Percentiles rank a stretch among this genome's conserved stretches.
Evolutionary conservation across 306 rosid genomes (phyloP).

Genomic region (Cyclanthera cordifolia): DNA sequence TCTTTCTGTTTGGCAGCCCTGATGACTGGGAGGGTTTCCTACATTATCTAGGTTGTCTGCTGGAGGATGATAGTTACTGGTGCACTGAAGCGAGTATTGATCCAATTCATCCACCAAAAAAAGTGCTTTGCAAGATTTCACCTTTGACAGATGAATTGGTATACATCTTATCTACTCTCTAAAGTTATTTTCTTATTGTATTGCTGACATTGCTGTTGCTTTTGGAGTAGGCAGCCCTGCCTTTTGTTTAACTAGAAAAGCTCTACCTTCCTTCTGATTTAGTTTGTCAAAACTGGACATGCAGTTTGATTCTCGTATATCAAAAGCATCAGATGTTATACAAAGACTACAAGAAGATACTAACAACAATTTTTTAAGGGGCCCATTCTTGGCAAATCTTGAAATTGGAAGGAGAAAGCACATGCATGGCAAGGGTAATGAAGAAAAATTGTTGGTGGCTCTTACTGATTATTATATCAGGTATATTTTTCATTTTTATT

Average conservation of each 20-base stretch:
- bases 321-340: constrained; percentile 51
- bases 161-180: constrained; percentile 21
- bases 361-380: constrained; percentile 34
- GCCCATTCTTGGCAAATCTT: constrained; percentile 71
- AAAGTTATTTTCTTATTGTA: constrained; percentile 6
- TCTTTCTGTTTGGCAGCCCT: constrained; percentile 63
- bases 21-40: constrained; percentile 96
- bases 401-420: constrained; percentile 85
- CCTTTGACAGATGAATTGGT: constrained; percentile 69
- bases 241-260: neutral
- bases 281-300: constrained; percentile 19
- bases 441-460: constrained; percentile 43
- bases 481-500: constrained; percentile 23
- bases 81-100: constrained; percentile 30
- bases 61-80: constrained; percentile 87
- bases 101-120: constrained; percentile 48
- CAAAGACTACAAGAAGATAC: constrained; percentile 47
- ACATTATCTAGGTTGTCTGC: constrained; percentile 85
- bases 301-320: constrained; percentile 84
- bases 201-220: constrained; percentile 7
- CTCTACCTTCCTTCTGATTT: constrained; percentile 12
- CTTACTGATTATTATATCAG: constrained; percentile 54
- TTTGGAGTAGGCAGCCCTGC: constrained; percentile 7
- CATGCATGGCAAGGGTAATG: constrained; percentile 52
- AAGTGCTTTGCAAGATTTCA: constrained; percentile 51